Percentiles rank a stretch among this genome's conserved stretches.
phyloP scores from a whole-genome alignment of 805 yeast species.

The Yarrowia porcina region DNA sequence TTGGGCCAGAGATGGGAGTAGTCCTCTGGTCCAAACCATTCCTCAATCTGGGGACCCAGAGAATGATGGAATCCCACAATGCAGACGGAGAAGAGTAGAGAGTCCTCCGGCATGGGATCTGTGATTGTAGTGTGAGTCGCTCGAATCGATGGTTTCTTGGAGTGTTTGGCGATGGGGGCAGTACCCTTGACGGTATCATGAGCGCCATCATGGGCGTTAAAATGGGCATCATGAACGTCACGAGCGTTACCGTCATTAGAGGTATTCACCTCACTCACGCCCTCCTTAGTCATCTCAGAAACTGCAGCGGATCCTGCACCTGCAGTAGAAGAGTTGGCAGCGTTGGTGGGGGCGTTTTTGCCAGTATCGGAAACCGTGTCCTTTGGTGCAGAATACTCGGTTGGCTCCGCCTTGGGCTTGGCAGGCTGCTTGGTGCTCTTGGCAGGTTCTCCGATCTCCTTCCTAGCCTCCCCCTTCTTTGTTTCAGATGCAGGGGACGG shows the following conservation, averaged over 20 bases:
- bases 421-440: neutral
- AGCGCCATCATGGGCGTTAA: no score
- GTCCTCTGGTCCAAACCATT: constrained; percentile 62
- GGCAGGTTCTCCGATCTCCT: neutral
- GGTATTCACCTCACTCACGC: no score
- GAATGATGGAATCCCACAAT: constrained; percentile 89
- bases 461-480: neutral
- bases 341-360: no score
- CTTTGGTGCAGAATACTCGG: neutral
- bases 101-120: constrained; percentile 20
- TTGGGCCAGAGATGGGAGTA: constrained; percentile 67
- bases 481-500: neutral
- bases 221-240: no score
- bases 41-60: constrained; percentile 93
- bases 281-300: neutral
- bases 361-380: neutral
- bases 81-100: constrained; percentile 72
- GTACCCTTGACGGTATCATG: no score
- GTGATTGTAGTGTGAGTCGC: constrained; percentile 20
- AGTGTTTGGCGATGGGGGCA: no score
- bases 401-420: neutral
- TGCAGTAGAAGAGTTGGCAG: no score
- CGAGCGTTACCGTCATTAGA: no score
- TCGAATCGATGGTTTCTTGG: neutral
- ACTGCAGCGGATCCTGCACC: neutral